Evolutionary conservation across 495 filamentous ascomycete genomes (phyloP).

Genomic region (Penicillium angulare): DNA sequence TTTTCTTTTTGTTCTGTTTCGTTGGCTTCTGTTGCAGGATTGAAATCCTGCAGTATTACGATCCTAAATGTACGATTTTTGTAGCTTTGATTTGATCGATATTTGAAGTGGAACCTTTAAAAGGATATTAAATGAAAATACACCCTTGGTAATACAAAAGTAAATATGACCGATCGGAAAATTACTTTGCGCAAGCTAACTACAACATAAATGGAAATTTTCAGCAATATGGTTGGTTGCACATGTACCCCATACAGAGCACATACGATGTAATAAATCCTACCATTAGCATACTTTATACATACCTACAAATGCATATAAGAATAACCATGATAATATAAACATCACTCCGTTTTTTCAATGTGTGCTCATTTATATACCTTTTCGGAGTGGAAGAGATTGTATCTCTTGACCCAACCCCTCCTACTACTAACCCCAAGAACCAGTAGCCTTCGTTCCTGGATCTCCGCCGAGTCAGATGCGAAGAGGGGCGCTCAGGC

Average conservation of each 20-base stretch:
- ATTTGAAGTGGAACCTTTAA: conserved; percentile 5
- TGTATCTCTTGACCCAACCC: conserved; percentile 2
- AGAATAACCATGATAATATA: too few species aligned
- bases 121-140: too few species aligned
- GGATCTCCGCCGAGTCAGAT: conserved; percentile 24
- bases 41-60: neutral
- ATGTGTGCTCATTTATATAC: too few species aligned
- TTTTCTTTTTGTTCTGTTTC: neutral
- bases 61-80: neutral
- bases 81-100: neutral
- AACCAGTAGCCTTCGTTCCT: conserved; percentile 37
- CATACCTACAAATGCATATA: too few species aligned
- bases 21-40: neutral
- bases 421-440: neutral
- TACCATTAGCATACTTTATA: too few species aligned
- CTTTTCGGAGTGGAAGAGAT: neutral
- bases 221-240: too few species aligned
- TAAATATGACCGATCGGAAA: conserved; percentile 21
- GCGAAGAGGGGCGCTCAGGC: conserved; percentile 20
- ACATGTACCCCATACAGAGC: too few species aligned
- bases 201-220: too few species aligned
- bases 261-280: too few species aligned
- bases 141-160: too few species aligned
- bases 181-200: conserved; percentile 3
- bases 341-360: too few species aligned